phyloP scores from a whole-genome alignment of 768 basidiomycete species.

The Amanita fuliginea region DNA sequence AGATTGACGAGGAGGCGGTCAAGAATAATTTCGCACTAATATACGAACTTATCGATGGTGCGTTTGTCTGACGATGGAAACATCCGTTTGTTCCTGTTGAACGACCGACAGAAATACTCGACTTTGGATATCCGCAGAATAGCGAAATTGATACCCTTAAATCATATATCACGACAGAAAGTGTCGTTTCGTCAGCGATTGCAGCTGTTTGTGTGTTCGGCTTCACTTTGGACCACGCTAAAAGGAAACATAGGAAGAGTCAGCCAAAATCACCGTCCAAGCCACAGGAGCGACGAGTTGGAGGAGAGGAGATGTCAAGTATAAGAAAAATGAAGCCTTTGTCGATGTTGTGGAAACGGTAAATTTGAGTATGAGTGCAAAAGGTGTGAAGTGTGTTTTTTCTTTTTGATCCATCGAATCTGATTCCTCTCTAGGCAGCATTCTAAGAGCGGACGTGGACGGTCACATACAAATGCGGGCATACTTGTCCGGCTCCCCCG shows the following conservation, averaged over 20 bases:
- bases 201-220: slow-evolving; percentile 49
- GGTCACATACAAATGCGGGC: slow-evolving; percentile 98
- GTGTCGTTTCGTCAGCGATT: slow-evolving; percentile 77
- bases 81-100: neutral
- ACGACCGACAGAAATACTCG: slow-evolving; percentile 65
- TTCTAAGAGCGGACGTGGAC: slow-evolving; percentile 93
- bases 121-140: slow-evolving; percentile 99
- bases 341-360: slow-evolving; percentile 99
- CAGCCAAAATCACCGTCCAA: slow-evolving; percentile 93
- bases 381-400: slow-evolving; percentile 41
- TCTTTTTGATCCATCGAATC: neutral
- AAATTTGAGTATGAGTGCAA: slow-evolving; percentile 94
- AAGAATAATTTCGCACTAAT: slow-evolving; percentile 99
- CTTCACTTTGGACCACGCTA: neutral
- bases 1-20: slow-evolving; percentile 94
- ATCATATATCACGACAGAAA: slow-evolving; percentile 96
- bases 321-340: slow-evolving; percentile 99
- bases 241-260: slow-evolving; percentile 64
- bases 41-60: slow-evolving; percentile 96
- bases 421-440: slow-evolving; percentile 43
- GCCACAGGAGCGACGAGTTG: slow-evolving; percentile 96
- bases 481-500: slow-evolving; percentile 92
- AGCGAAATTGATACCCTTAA: slow-evolving; percentile 97
- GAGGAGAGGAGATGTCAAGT: slow-evolving; percentile 92
- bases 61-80: slow-evolving; percentile 13